Conservation (phyloP, 164 flowering plant genomes). For the Pachysandra terminalis region DNA sequence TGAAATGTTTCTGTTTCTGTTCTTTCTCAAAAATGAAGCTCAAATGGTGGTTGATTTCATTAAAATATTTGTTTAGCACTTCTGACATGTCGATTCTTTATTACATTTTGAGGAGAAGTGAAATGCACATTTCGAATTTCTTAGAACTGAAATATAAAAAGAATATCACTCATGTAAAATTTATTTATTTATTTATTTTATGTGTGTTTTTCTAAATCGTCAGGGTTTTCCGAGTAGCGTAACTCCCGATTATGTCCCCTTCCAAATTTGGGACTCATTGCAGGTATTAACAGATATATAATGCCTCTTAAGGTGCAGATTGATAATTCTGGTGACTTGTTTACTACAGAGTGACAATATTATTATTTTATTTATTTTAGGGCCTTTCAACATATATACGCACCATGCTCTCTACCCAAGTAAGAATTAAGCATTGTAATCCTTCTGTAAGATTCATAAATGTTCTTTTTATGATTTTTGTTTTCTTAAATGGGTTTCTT, state of each 20-base stretch:
- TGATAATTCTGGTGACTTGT: background rate
- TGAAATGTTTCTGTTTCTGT: background rate
- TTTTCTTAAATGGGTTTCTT: background rate
- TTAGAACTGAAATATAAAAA: background rate
- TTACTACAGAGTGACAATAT: background rate
- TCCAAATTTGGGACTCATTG: conserved; percentile 91
- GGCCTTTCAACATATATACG: conserved; percentile 92
- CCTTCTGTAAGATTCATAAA: background rate
- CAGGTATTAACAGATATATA: conserved; percentile 46
- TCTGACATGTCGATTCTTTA: too few relatives aligned
- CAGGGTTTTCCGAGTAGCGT: conserved; percentile 97
- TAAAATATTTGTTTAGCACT: too few relatives aligned
- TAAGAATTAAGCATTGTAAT: conserved; percentile 19
- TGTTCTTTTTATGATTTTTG: background rate
- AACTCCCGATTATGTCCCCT: conserved; percentile 87
- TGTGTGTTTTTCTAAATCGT: conserved; percentile 13
- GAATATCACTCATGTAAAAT: background rate
- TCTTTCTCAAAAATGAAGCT: background rate
- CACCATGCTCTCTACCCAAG: conserved; percentile 97
- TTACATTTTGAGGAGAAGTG: too few relatives aligned
- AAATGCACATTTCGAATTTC: background rate
- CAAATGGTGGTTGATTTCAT: too few relatives aligned
- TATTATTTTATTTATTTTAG: conserved; percentile 30
- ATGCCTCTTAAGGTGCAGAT: background rate
- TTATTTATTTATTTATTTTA: background rate